Percentiles rank a stretch among this genome's conserved stretches.
These are phyloP conservation scores for Ostreobium quekettii DNA, from an alignment of 139 green algal species.

Conservation along the genomic window DNA sequence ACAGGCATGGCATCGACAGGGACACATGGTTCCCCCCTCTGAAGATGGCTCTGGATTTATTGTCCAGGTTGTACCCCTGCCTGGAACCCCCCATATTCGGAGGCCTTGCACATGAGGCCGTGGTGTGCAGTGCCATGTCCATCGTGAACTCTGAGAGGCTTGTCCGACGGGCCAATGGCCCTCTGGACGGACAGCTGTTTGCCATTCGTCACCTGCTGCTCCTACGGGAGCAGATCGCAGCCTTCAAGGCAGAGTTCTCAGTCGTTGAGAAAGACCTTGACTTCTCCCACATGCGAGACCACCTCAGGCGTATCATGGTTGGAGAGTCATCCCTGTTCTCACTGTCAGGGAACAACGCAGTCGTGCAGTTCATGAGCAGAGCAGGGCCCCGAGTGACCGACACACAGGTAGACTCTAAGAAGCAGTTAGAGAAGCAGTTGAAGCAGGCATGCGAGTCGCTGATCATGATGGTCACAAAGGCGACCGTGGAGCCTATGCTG, in stretches of 20 bases:
- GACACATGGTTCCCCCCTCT: conserved; percentile 72
- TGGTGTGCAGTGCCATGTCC: conserved; percentile 58
- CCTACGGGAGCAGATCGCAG: conserved; percentile 82
- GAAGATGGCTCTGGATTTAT: conserved; percentile 59
- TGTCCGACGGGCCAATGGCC: conserved; percentile 20
- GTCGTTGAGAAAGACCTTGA: conserved; percentile 80
- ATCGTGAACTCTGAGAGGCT: conserved; percentile 50
- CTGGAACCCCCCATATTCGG: conserved; percentile 75
- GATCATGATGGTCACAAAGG: conserved; percentile 92
- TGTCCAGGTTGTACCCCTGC: conserved; percentile 84
- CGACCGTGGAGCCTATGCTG: conserved; percentile 86
- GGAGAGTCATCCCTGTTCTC: conserved; percentile 77
- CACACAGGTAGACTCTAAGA: conserved; percentile 74
- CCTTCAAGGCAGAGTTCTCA: conserved; percentile 81
- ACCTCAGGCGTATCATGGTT: conserved; percentile 54
- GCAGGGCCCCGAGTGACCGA: conserved; percentile 61
- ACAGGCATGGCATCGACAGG: conserved; percentile 13
- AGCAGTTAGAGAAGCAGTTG: conserved; percentile 88
- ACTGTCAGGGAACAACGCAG: conserved; percentile 59
- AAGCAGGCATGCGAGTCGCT: conserved; percentile 84
- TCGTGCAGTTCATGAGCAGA: conserved; percentile 66
- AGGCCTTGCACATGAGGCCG: conserved; percentile 81
- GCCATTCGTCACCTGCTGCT: conserved; percentile 89
- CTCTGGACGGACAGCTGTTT: conserved; percentile 84
- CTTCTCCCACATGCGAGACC: conserved; percentile 82